Evolutionary conservation across 2,329 filamentous ascomycete genomes (phyloP).

Genomic region (Aspergillus sp.): DNA sequence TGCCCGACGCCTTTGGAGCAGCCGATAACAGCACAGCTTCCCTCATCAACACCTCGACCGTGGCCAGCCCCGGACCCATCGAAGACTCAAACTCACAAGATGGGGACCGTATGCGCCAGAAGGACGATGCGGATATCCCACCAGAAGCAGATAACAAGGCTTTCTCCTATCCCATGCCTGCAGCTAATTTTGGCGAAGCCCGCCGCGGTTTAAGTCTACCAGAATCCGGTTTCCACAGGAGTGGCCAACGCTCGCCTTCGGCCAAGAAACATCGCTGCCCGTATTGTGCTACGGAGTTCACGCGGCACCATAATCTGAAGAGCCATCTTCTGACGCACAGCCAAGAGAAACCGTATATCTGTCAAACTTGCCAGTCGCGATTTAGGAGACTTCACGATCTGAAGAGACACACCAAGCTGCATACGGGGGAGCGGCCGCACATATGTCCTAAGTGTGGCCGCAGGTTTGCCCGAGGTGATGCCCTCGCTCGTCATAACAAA

Average conservation of each 20-base stretch:
- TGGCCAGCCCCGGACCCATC: slow-evolving; percentile 39
- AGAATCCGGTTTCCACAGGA: slow-evolving; percentile 45
- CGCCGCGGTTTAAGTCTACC: slow-evolving; percentile 52
- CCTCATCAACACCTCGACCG: slow-evolving; percentile 41
- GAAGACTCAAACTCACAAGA: slow-evolving; percentile 36
- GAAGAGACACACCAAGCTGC: slow-evolving; percentile 91
- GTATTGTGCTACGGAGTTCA: slow-evolving; percentile 94
- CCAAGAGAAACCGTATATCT: slow-evolving; percentile 95
- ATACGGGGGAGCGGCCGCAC: slow-evolving; percentile 92
- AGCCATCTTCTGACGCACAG: slow-evolving; percentile 95
- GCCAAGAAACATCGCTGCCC: slow-evolving; percentile 93
- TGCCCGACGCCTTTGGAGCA: slow-evolving; percentile 40
- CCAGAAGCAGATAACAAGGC: slow-evolving; percentile 43
- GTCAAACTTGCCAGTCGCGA: slow-evolving; percentile 82
- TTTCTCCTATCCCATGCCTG: slow-evolving; percentile 56
- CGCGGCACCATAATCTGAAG: slow-evolving; percentile 93
- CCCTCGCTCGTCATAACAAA: slow-evolving; percentile 87
- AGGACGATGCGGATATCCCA: slow-evolving; percentile 28
- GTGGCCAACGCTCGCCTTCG: slow-evolving; percentile 58
- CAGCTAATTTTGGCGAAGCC: slow-evolving; percentile 40
- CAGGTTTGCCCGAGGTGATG: slow-evolving; percentile 91
- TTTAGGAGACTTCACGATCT: slow-evolving; percentile 90
- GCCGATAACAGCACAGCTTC: slow-evolving; percentile 43
- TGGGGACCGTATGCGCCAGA: slow-evolving; percentile 31
- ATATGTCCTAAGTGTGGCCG: slow-evolving; percentile 90